Base-by-base conservation (phyloP, 1,284 basidiomycete genomes). In the Somion occarium region DNA sequence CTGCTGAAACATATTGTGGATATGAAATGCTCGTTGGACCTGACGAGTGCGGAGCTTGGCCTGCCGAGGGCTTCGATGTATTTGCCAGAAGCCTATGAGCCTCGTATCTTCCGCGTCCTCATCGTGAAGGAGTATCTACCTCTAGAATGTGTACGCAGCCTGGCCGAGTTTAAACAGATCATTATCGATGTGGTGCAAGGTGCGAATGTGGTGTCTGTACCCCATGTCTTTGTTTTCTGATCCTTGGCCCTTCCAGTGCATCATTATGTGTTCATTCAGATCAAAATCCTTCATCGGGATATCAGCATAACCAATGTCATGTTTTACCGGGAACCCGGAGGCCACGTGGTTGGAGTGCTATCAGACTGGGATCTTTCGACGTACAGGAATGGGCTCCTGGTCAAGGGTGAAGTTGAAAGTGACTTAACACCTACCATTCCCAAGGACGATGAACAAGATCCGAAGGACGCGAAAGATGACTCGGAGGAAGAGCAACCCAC, bases 291-390 rank as follows among this genome's bases (percentile, higher is more conserved):
- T 20, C 64, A 69, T 51, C 56, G 60, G 9, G 65, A 69, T 44
- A 48, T 67, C 41, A 66, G 61, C 47, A 59, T 56, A n/a, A 56
- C 46, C 34, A 68, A 66, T 49, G 51, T 69, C 22, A 68, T 69
- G 65, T 56, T 59, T 39, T 51, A 58, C 23, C 46, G 47, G 5
- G 27, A 37, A 25, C 9, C 5, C 9, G 34, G 27, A 1, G 49
- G 46, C 4, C 11, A 47, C 5, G 50, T 56, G 4, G 46, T 47
- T 3, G 64, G 66, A 1, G 51, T 68, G 7, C 53, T 69, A 18
- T 61, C 55, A 37, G 67, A 66, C 49, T 64, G 54, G 50, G 66
- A 66, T 52, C 50, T 61, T 19, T 41, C 39, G 7, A 18, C 18
- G 7, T 9, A 15, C 7, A 41, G 19, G 39, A 18, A 41, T 7